These are phyloP conservation scores for Ophiocordyceps camponoti-saundersi DNA, from an alignment of 2,329 filamentous ascomycete species.

Conservation along the genomic window DNA sequence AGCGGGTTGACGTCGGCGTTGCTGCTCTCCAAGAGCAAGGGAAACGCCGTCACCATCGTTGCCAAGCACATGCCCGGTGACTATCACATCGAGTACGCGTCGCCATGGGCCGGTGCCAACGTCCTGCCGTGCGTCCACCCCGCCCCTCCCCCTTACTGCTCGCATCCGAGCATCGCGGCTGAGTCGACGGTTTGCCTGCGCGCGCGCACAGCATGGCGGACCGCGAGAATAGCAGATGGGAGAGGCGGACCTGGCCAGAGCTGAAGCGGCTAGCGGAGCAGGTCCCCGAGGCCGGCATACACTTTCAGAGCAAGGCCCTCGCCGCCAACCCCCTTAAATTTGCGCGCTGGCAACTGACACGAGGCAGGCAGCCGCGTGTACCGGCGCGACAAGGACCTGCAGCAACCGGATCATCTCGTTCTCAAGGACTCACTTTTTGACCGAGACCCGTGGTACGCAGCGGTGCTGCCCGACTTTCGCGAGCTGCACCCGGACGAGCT, in stretches of 20 bases:
- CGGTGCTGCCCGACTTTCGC: slow-evolving; percentile 54
- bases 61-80: slow-evolving; percentile 90
- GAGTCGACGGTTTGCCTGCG: background rate
- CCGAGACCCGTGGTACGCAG: slow-evolving; percentile 56
- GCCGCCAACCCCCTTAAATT: background rate
- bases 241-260: slow-evolving; percentile 47
- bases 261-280: slow-evolving; percentile 42
- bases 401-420: slow-evolving; percentile 16
- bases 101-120: slow-evolving; percentile 78
- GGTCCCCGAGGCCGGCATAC: slow-evolving; percentile 62
- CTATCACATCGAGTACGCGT: slow-evolving; percentile 80
- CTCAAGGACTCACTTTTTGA: slow-evolving; percentile 42
- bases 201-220: slow-evolving; percentile 22
- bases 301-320: slow-evolving; percentile 45
- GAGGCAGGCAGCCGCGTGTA: slow-evolving; percentile 28
- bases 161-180: background rate
- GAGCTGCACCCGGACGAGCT: slow-evolving; percentile 41
- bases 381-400: slow-evolving; percentile 45
- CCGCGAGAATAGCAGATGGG: slow-evolving; percentile 32
- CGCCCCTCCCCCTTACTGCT: background rate
- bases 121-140: slow-evolving; percentile 45
- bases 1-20: slow-evolving; percentile 33
- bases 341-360: background rate
- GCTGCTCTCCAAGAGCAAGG: slow-evolving; percentile 25
- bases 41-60: slow-evolving; percentile 45